Conservation (phyloP, 768 basidiomycete species). For the Crassisporium funariophilum region DNA sequence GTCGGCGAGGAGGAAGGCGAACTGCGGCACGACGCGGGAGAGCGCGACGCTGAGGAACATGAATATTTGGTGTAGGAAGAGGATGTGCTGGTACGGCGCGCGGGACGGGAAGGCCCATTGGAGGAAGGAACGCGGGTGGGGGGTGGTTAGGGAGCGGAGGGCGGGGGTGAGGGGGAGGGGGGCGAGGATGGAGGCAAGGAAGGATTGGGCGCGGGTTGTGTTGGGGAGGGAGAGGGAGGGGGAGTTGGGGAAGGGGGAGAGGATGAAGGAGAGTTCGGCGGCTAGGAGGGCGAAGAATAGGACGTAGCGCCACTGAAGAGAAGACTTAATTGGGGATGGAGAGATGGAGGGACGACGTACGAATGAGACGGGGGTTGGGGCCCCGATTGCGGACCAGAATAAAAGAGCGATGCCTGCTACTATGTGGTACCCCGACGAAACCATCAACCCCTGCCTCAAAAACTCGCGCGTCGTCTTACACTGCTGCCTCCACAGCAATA, state of each 20-base stretch:
- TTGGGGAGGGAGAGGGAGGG: conserved; percentile 44
- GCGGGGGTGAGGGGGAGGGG: conserved; percentile 7
- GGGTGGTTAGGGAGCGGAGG: conserved; percentile 17
- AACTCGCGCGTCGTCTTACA: conserved; percentile 74
- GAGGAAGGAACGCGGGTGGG: conserved; percentile 21
- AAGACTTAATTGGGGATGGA: background rate
- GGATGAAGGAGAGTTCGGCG: conserved; percentile 65
- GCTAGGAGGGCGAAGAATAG: conserved; percentile 64
- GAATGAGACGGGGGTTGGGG: conserved; percentile 60
- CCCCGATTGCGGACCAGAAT: conserved; percentile 64
- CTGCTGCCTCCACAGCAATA: conserved; percentile 60
- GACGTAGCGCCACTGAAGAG: conserved; percentile 78
- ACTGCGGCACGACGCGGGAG: conserved; percentile 66
- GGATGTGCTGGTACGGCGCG: conserved; percentile 74
- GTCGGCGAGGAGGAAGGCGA: conserved; percentile 45
- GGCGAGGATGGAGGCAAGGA: conserved; percentile 11
- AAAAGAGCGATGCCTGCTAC: conserved; percentile 58
- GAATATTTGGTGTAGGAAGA: conserved; percentile 77
- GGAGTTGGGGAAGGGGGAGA: conserved; percentile 54
- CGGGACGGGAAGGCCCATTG: conserved; percentile 59
- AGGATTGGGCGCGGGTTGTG: conserved; percentile 26
- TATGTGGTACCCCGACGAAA: conserved; percentile 67
- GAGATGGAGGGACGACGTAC: conserved; percentile 47
- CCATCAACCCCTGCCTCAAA: conserved; percentile 63
- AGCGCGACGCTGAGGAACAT: conserved; percentile 74